These are phyloP conservation scores for Podila clonocystis DNA, from an alignment of 192 early-diverging fungal species.

Conservation along the genomic window DNA sequence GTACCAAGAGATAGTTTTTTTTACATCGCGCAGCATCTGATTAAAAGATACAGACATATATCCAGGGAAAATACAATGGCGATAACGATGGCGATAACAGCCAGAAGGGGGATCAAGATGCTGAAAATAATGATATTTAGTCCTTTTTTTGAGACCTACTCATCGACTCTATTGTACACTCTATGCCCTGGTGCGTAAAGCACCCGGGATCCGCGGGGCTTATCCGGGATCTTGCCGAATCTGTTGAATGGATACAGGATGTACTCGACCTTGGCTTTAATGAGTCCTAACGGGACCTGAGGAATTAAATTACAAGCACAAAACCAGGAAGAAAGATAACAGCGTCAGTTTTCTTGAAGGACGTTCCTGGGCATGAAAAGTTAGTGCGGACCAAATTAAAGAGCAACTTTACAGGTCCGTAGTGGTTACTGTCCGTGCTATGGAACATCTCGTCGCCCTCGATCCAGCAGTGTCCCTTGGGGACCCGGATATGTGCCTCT, in stretches of 20 bases:
- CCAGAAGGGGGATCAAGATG: too few species aligned
- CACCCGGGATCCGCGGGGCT: slow-evolving; percentile 20
- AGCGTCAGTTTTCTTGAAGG: background rate
- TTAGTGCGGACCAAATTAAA: slow-evolving; percentile 2
- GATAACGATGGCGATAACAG: too few species aligned
- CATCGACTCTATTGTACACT: slow-evolving; percentile 34
- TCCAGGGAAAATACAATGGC: background rate
- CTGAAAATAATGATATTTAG: background rate
- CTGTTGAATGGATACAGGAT: slow-evolving; percentile 77
- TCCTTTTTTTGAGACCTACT: background rate
- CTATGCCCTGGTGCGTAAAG: slow-evolving; percentile 38
- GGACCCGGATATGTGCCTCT: slow-evolving; percentile 66
- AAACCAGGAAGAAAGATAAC: background rate
- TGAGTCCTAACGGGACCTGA: slow-evolving; percentile 74
- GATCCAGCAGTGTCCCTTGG: slow-evolving; percentile 86
- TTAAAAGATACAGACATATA: background rate
- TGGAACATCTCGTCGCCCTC: slow-evolving; percentile 90
- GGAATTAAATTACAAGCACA: background rate
- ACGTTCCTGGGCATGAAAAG: background rate
- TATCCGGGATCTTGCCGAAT: slow-evolving; percentile 61
- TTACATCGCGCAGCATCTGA: too few species aligned
- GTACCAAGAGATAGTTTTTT: too few species aligned
- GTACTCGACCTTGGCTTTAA: slow-evolving; percentile 64
- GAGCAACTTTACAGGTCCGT: slow-evolving; percentile 69
- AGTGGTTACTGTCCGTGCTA: slow-evolving; percentile 81